Percentiles rank a stretch among this genome's conserved stretches.
phyloP scores from a whole-genome alignment of 2,329 filamentous ascomycete species.

The Bisporella sp. region DNA sequence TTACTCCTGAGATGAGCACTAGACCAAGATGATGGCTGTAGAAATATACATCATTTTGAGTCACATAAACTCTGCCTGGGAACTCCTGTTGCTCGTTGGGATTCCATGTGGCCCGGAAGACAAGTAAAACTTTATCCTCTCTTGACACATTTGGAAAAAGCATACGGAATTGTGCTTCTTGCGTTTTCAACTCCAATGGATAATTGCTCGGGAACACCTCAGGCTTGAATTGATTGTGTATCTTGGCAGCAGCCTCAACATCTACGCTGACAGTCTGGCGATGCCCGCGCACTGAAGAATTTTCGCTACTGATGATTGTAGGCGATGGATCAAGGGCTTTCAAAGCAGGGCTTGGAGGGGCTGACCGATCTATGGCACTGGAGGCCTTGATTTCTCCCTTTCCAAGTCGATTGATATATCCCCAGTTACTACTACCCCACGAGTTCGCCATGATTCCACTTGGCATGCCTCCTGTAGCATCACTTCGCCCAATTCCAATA shows the following conservation, averaged over 20 bases:
- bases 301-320: constrained; percentile 21
- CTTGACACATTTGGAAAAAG: constrained; percentile 76
- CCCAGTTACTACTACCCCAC: constrained; percentile 87
- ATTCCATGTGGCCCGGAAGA: constrained; percentile 86
- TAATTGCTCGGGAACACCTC: constrained; percentile 66
- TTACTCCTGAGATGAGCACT: constrained; percentile 73
- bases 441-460: constrained; percentile 86
- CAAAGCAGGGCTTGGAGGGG: constrained; percentile 18
- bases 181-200: constrained; percentile 71
- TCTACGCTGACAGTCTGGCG: constrained; percentile 24
- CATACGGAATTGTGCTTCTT: constrained; percentile 89
- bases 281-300: constrained; percentile 21
- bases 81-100: constrained; percentile 71
- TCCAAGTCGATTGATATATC: constrained; percentile 55
- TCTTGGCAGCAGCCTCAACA: constrained; percentile 30
- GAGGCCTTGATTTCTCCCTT: constrained; percentile 38
- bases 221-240: constrained; percentile 16
- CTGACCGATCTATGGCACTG: constrained; percentile 13
- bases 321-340: constrained; percentile 20
- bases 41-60: constrained; percentile 83
- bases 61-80: constrained; percentile 81
- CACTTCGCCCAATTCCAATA: constrained; percentile 51
- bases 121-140: constrained; percentile 78
- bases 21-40: constrained; percentile 93
- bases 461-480: constrained; percentile 64